Conservation (phyloP, 495 filamentous ascomycete species). For the Aeminium ludgeri region DNA sequence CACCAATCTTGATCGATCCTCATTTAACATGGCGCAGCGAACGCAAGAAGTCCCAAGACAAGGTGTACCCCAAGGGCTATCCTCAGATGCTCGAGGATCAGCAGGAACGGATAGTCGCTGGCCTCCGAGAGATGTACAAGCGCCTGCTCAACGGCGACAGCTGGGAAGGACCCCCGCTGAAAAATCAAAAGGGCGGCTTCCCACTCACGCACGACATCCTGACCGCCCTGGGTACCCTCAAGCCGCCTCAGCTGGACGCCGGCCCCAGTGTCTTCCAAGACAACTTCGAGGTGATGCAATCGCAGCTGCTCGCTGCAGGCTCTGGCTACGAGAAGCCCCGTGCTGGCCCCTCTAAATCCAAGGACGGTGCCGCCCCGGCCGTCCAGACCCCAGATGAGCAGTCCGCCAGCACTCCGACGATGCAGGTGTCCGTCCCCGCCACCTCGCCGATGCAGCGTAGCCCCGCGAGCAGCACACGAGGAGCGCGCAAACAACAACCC, state of each 20-base stretch:
- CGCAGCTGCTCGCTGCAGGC: slow-evolving; percentile 34
- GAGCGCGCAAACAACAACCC: no score
- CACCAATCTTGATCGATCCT: background rate
- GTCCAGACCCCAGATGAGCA: no score
- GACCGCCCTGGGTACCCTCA: slow-evolving; percentile 38
- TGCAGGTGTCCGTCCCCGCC: no score
- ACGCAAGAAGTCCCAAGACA: slow-evolving; percentile 29
- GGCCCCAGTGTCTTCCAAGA: slow-evolving; percentile 38
- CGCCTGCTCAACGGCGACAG: slow-evolving; percentile 32
- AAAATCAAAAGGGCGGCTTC: slow-evolving; percentile 37
- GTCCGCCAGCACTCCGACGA: no score
- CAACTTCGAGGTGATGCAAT: slow-evolving; percentile 37
- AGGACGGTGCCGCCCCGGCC: no score
- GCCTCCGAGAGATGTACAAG: slow-evolving; percentile 43
- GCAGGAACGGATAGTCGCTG: slow-evolving; percentile 45
- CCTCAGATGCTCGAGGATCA: slow-evolving; percentile 60
- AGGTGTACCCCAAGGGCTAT: slow-evolving; percentile 34
- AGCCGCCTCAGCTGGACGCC: slow-evolving; percentile 27
- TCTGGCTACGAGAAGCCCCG: slow-evolving; percentile 19
- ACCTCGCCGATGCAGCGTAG: no score
- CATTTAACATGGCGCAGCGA: slow-evolving; percentile 11
- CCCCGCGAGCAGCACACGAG: no score
- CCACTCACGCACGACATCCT: slow-evolving; percentile 52
- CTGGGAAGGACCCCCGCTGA: slow-evolving; percentile 39
- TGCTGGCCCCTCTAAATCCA: no score